phyloP scores from a whole-genome alignment of 2,329 filamentous ascomycete species.

The Leptographium wingfieldii region DNA sequence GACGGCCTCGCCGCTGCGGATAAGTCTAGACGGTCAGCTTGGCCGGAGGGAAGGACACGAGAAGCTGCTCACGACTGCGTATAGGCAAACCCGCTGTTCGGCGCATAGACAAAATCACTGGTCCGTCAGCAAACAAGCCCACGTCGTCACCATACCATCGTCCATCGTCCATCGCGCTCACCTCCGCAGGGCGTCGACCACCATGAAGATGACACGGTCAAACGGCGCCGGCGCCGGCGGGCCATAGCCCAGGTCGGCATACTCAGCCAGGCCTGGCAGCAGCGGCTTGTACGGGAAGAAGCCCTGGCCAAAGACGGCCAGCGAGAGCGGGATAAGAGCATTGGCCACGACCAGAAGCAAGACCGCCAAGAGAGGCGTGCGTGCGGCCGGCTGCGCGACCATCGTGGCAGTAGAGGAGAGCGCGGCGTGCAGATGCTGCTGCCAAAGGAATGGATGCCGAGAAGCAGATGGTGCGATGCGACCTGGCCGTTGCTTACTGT shows the following conservation, averaged over 20 bases:
- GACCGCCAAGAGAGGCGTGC: constrained; percentile 13
- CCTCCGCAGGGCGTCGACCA: constrained; percentile 89
- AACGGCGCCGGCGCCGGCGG: constrained; percentile 57
- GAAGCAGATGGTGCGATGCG: not conserved
- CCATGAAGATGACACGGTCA: constrained; percentile 90
- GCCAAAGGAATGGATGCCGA: not conserved
- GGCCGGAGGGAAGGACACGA: not conserved
- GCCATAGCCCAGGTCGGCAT: constrained; percentile 42
- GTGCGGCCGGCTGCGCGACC: not conserved
- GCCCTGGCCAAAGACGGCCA: constrained; percentile 68
- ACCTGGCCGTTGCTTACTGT: not conserved
- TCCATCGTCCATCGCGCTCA: constrained; percentile 22
- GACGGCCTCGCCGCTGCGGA: constrained; percentile 68
- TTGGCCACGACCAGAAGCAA: constrained; percentile 55
- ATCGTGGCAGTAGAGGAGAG: not conserved
- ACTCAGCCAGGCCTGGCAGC: constrained; percentile 68
- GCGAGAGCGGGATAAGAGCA: constrained; percentile 60
- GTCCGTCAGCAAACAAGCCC: not conserved
- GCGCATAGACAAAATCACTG: constrained; percentile 86
- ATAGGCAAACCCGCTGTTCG: constrained; percentile 69
- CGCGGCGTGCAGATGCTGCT: not conserved
- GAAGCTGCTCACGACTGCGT: constrained; percentile 61
- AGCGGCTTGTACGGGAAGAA: constrained; percentile 99
- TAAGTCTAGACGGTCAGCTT: constrained; percentile 46
- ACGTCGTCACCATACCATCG: not conserved